A percentile compares a stretch with the other conserved stretches of the same genome.
Conservation (phyloP, 2,329 filamentous ascomycete species). For the Teratosphaeria pseudoeucalypti region DNA sequence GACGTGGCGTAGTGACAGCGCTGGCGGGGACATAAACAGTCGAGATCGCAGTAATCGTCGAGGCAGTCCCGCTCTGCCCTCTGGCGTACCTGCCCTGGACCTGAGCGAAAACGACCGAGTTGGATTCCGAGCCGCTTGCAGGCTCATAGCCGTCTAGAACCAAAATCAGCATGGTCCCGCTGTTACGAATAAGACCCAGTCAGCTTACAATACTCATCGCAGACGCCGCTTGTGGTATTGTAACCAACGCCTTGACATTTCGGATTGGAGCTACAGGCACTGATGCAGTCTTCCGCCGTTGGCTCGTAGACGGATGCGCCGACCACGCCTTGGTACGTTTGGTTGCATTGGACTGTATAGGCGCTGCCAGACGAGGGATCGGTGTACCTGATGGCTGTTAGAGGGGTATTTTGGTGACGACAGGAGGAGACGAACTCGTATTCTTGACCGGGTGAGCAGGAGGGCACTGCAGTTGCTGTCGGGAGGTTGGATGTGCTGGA, state of each 20-base stretch:
- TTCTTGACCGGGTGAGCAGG: not conserved
- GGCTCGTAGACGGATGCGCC: not conserved
- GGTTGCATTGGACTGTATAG: conserved; percentile 1
- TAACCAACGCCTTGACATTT: not conserved
- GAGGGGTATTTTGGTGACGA: not conserved
- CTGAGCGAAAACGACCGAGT: not conserved
- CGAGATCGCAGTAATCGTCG: not conserved
- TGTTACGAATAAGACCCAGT: not conserved
- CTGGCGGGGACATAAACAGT: not conserved
- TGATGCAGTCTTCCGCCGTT: conserved; percentile 1
- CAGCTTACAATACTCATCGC: not conserved
- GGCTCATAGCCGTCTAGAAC: not conserved
- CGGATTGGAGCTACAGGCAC: not conserved
- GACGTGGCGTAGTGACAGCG: not conserved
- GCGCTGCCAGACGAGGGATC: not conserved
- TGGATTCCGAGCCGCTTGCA: not conserved
- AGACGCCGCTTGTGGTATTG: not conserved
- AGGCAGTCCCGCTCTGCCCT: not conserved
- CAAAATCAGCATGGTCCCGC: not conserved
- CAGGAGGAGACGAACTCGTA: not conserved
- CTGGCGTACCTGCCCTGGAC: not conserved
- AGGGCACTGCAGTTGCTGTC: not conserved
- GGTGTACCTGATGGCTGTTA: not conserved
- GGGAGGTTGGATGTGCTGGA: not conserved
- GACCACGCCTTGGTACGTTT: conserved; percentile 1